phyloP scores from a whole-genome alignment of 73 alveolate species.

The Breviolum minutum region DNA sequence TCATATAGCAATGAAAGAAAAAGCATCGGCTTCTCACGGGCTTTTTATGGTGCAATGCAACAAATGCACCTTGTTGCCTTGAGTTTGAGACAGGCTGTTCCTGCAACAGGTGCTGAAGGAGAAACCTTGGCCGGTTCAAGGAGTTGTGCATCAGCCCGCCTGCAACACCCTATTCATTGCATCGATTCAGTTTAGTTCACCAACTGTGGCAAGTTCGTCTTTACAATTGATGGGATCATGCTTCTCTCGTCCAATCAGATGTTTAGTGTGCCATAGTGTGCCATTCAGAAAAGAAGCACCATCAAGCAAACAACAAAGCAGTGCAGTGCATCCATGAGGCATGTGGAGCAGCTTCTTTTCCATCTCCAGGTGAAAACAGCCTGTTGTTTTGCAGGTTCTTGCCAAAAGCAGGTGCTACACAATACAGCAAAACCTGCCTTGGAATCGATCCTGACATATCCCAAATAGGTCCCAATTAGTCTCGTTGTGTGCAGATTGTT shows the following conservation, averaged over 20 bases:
- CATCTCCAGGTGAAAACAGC: slow-evolving; percentile 11
- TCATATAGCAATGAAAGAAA: background rate
- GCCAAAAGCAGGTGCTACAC: too few species aligned
- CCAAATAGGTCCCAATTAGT: too few species aligned
- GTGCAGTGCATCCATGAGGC: background rate
- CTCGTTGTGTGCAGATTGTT: too few species aligned
- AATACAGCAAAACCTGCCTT: too few species aligned
- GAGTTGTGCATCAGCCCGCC: background rate
- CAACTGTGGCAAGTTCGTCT: background rate
- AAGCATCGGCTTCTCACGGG: too few species aligned
- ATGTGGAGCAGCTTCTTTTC: slow-evolving; percentile 39
- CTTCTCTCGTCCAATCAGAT: too few species aligned
- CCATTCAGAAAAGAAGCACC: background rate
- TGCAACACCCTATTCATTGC: background rate
- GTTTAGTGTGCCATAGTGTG: too few species aligned
- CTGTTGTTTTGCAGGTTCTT: background rate
- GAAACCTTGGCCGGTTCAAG: background rate
- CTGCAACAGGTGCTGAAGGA: slow-evolving; percentile 38
- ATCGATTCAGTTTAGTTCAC: too few species aligned
- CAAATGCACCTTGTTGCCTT: background rate
- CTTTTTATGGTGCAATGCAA: too few species aligned
- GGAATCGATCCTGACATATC: too few species aligned
- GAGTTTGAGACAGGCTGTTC: background rate
- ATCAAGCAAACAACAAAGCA: background rate
- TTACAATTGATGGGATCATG: too few species aligned